A percentile compares a stretch with the other conserved stretches of the same genome.
phyloP scores from a whole-genome alignment of 78 protist species.

The Creolimax fragrantissima region DNA sequence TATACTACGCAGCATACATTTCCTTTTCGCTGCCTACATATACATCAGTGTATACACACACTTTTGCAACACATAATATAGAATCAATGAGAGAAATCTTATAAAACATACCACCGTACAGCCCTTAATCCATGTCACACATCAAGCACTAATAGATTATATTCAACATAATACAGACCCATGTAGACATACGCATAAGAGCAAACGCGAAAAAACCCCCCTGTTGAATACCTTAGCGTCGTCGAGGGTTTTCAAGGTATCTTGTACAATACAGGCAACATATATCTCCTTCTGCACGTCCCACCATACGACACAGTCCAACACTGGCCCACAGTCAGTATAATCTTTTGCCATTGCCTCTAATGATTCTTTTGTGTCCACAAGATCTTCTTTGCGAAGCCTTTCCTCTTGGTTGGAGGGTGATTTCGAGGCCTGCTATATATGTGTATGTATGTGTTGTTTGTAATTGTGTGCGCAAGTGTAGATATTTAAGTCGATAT shows the following conservation, averaged over 20 bases:
- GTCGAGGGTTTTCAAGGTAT: not conserved
- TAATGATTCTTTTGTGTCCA: not conserved
- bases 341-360: not conserved
- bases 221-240: not conserved
- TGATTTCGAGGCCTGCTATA: not conserved
- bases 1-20: too few relatives aligned
- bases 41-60: too few relatives aligned
- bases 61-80: too few relatives aligned
- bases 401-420: not conserved
- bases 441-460: not conserved
- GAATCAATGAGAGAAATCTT: too few relatives aligned
- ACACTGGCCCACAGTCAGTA: conserved; percentile 31
- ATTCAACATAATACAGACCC: not conserved
- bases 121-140: too few relatives aligned
- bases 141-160: too few relatives aligned
- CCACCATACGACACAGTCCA: conserved; percentile 41
- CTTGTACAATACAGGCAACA: not conserved
- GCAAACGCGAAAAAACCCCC: too few relatives aligned
- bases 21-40: too few relatives aligned
- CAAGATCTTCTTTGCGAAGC: conserved; percentile 5
- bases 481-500: too few relatives aligned
- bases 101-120: too few relatives aligned
- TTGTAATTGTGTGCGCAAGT: too few relatives aligned
- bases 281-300: not conserved
- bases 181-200: not conserved